phyloP scores from a whole-genome alignment of 306 rosid species.

The Parietaria judaica region DNA sequence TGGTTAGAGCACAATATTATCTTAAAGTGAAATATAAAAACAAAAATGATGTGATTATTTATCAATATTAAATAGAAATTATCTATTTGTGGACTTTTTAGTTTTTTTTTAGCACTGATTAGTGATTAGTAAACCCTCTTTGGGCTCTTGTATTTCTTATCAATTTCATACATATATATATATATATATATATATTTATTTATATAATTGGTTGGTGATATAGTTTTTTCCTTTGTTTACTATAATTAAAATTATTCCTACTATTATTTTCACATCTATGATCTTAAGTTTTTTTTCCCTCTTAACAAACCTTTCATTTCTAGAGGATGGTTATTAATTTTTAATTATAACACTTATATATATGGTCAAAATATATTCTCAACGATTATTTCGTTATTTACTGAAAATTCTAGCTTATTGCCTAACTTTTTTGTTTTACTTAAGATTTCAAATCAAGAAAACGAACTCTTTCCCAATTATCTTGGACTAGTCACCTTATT shows the following conservation, averaged over 20 bases:
- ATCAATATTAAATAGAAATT: background rate
- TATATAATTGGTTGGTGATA: too few relatives aligned
- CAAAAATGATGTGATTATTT: background rate
- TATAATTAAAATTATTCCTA: too few relatives aligned
- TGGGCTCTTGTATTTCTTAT: background rate
- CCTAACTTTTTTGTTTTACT: slow-evolving; percentile 23
- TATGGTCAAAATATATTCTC: too few relatives aligned
- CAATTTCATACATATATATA: background rate
- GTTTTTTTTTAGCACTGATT: background rate
- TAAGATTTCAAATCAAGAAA: slow-evolving; percentile 7
- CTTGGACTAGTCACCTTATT: slow-evolving; percentile 23
- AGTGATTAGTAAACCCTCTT: background rate
- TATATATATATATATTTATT: too few relatives aligned
- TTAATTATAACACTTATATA: too few relatives aligned
- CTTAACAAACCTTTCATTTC: too few relatives aligned
- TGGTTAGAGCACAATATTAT: slow-evolving; percentile 1
- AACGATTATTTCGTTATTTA: background rate
- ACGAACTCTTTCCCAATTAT: slow-evolving; percentile 34
- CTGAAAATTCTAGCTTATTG: slow-evolving; percentile 1
- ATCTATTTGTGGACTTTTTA: background rate
- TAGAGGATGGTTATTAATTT: too few relatives aligned
- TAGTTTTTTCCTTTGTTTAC: too few relatives aligned
- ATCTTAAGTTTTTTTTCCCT: too few relatives aligned
- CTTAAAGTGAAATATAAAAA: background rate
- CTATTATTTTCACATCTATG: too few relatives aligned